A percentile compares a stretch with the other conserved stretches of the same genome.
These are phyloP conservation scores for Voacanga thouarsii DNA, from an alignment of 257 asterid species.

Conservation along the genomic window DNA sequence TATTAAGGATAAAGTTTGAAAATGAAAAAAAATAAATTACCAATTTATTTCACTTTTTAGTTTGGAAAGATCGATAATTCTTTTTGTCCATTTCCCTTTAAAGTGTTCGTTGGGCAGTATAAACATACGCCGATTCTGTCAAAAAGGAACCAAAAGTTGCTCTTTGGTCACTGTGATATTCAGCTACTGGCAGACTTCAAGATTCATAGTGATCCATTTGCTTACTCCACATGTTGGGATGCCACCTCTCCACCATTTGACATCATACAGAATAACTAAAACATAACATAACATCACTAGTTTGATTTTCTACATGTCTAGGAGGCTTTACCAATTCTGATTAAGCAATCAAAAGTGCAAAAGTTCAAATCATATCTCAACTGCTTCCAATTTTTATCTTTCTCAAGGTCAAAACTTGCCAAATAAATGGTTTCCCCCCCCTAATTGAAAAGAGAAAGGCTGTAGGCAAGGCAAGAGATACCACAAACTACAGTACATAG, in stretches of 20 bases:
- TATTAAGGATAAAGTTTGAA: no score
- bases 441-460: neutral
- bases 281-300: neutral
- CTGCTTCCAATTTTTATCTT: neutral
- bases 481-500: neutral
- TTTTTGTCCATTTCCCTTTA: no score
- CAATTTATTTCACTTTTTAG: no score
- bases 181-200: no score
- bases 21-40: no score
- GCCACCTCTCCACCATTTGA: conserved; percentile 15
- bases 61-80: no score
- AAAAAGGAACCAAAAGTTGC: neutral
- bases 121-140: no score
- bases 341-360: neutral
- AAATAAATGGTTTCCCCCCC: neutral
- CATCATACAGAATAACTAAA: neutral
- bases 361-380: neutral
- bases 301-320: neutral
- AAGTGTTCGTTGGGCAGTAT: no score
- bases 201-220: neutral
- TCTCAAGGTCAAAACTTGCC: conserved; percentile 1
- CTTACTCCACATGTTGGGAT: neutral
- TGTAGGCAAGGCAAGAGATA: neutral
- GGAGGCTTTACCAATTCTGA: neutral
- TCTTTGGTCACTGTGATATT: neutral